Evolutionary conservation across 2,329 filamentous ascomycete species (phyloP).

Genomic region (Neopestalotiopsis rosae): DNA sequence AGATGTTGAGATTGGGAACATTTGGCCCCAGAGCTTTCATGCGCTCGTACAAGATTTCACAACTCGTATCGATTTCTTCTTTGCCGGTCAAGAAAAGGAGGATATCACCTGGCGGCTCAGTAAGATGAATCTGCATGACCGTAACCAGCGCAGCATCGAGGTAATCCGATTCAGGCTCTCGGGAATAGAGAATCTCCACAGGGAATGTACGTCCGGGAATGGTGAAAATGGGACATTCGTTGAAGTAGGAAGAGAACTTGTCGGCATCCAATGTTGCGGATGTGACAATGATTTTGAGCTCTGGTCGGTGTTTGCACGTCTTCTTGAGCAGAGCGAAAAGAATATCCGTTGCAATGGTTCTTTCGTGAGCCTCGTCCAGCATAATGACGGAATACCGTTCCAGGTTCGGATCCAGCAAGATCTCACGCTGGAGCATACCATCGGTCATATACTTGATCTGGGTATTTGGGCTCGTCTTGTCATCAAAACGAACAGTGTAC

Average conservation of each 20-base stretch:
- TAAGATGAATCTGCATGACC: conserved; percentile 97
- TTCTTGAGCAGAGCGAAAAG: conserved; percentile 95
- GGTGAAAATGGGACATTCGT: conserved; percentile 93
- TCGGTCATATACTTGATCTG: conserved; percentile 99
- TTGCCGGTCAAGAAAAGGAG: conserved; percentile 96
- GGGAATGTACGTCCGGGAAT: conserved; percentile 96
- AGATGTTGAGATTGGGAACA: conserved; percentile 88
- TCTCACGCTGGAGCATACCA: conserved; percentile 95
- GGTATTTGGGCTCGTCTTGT: conserved; percentile 84
- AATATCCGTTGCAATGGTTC: conserved; percentile 94
- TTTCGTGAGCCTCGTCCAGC: conserved; percentile 97
- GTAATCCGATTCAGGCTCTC: conserved; percentile 95
- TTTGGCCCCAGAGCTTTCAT: conserved; percentile 94
- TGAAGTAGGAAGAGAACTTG: conserved; percentile 96
- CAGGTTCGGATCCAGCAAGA: conserved; percentile 88
- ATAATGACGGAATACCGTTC: conserved; percentile 95
- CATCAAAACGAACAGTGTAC: conserved; percentile 97
- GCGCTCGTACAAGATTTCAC: conserved; percentile 89
- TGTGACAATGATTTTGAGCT: conserved; percentile 94
- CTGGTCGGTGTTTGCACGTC: conserved; percentile 81
- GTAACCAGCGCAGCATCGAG: conserved; percentile 92
- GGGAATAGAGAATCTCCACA: conserved; percentile 93
- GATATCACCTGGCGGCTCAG: conserved; percentile 90
- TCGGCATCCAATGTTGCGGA: conserved; percentile 96
- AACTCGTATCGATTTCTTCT: conserved; percentile 95